Base-by-base conservation (phyloP, 2,329 filamentous ascomycete species). In the Botrytis paeoniae region DNA sequence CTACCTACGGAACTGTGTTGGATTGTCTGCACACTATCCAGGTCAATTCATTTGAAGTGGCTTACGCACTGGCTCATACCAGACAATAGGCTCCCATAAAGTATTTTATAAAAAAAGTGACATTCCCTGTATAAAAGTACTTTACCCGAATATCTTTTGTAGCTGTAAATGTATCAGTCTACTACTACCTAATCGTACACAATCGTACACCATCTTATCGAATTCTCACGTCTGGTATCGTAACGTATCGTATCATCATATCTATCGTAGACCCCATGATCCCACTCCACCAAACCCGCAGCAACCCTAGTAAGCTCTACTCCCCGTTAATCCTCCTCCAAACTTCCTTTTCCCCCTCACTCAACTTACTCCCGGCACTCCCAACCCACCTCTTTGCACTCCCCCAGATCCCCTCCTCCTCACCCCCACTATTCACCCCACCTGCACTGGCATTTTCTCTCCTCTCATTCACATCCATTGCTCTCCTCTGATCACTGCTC, bases 241-340 rank as follows among this genome's bases (percentile, higher is more conserved):
- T 32, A 59, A 39, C 25, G 57, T 39, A 51, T 70, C 37, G 37
- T 22, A 29, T 32, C 43, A 48, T 65, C 35, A 43, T 59, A 54
- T 35, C 51, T 32, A 54, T 54, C 45, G 35, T 39, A 66, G 37
- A 59, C 8, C n/a, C 10, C n/a, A 43, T 57, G 51, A 57, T 32
- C n/a, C 51, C 37, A 22, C 32, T 37, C 68, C 57, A 62, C n/a
- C 62, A 22, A 32, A 3, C 18, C 9, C 6, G n/a, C 4, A 7
- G 10, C 9, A 14, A 25, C 10, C 43, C 43, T 35, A 37, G 20
- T 9, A 7, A 20, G 35, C 48, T 71, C 65, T 71, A 70, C 74
- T 78, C 72, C 72, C 88, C 89, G 81, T 89, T 90, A 79, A 91
- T 88, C 78, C 85, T 86, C 81, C 85, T 86, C 89, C 89, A 91